Conservation (phyloP, 306 rosid genomes). For the Fragaria ananassa region DNA sequence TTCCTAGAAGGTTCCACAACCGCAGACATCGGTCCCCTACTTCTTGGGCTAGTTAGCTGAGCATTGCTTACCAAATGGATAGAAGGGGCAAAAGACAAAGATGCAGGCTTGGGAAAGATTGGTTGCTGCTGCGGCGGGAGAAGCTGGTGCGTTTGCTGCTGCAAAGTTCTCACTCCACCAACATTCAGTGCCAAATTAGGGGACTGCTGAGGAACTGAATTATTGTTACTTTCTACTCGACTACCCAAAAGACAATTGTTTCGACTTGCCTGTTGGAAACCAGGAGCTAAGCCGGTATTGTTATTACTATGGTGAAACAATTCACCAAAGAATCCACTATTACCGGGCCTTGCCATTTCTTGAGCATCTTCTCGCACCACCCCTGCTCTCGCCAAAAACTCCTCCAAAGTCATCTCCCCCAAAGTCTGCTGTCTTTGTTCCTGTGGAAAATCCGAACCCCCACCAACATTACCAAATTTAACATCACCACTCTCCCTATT, state of each 20-base stretch:
- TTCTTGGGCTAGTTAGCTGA: constrained; percentile 46
- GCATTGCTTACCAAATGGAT: constrained; percentile 48
- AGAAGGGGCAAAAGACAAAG: constrained; percentile 55
- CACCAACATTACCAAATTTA: constrained; percentile 21
- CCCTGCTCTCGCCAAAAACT: constrained; percentile 87
- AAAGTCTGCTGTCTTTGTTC: constrained; percentile 81
- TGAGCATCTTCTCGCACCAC: constrained; percentile 74
- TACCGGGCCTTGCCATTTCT: constrained; percentile 42
- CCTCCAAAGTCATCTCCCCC: constrained; percentile 91
- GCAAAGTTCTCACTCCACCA: constrained; percentile 41
- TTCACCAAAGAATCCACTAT: constrained; percentile 51
- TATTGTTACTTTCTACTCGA: constrained; percentile 37
- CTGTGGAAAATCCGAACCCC: constrained; percentile 42
- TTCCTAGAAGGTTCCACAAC: constrained; percentile 50
- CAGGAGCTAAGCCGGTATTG: constrained; percentile 34
- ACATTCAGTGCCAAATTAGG: constrained; percentile 38
- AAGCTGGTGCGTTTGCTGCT: constrained; percentile 38
- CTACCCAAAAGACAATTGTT: constrained; percentile 44
- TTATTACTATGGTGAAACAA: constrained; percentile 45
- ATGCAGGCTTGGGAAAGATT: constrained; percentile 67
- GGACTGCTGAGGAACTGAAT: constrained; percentile 45
- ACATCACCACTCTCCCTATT: constrained; percentile 44
- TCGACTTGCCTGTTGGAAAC: constrained; percentile 51
- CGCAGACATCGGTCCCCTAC: constrained; percentile 44
- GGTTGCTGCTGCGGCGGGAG: constrained; percentile 37